Base-by-base conservation (phyloP, 768 basidiomycete species). In the Lentinus tigrinus region DNA sequence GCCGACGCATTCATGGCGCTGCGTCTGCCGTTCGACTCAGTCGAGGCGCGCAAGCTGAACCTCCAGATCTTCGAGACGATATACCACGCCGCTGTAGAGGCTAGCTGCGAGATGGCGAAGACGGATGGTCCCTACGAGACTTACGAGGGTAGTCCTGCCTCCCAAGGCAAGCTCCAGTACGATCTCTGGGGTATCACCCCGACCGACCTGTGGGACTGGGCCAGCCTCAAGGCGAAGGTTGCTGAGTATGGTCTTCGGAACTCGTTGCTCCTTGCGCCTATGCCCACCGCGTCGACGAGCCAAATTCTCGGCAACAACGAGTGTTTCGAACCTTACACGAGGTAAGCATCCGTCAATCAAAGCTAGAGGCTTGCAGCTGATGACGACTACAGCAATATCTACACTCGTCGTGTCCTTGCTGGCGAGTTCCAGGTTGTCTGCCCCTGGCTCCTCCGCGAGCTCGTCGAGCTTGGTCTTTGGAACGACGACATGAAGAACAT, bases 351-450 rank as follows among this genome's bases (percentile, higher is more conserved):
- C n/a, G 38, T 19, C 36, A 0, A 28, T 24, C 9, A 37, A 24
- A 13, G n/a, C 5, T 26, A 19, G 17, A 21, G 21, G 31, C 19
- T 36, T 2, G 39, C 5, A 42, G 9, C 52, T 39, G 10, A 44
- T 6, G 54, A 38, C 47, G 52, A 48, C 31, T 64, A 14, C 46
- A 95, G 95, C 70, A 98, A 98, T 78, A 96, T 98, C 70, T 98
- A 99, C 74, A 96, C 95, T 49, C 95, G 97, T 53, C 95, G 96
- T 69, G 97, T 98, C 16, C 86, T 99, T n/a, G 94, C 96, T 28
- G 97, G 97, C 51, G 97, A 99, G 78, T 99, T 99, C 90, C 96
- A 98, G 73, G 85, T 99, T 57, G 97, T 98, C 59, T 97, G 95
- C 78, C 97, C 97, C 0, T 98, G 97, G 97, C 83, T 99, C 51